phyloP scores from a whole-genome alignment of 306 rosid genomes.

The Quercus variabilis region DNA sequence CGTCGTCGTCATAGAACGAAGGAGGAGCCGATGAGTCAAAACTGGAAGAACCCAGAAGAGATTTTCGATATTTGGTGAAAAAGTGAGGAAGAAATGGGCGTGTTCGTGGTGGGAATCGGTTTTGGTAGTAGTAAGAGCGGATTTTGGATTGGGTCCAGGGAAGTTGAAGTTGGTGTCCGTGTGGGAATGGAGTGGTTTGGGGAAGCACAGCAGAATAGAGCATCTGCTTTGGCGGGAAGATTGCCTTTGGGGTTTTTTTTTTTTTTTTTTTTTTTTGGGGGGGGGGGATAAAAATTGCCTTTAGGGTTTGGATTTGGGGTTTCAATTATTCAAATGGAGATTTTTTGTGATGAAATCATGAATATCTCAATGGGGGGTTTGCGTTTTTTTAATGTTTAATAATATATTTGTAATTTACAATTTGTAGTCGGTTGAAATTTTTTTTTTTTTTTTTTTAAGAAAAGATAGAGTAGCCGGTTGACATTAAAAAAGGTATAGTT shows the following conservation, averaged over 20 bases:
- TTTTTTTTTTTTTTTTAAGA: too few relatives aligned
- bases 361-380: too few relatives aligned
- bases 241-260: background rate
- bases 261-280: too few relatives aligned
- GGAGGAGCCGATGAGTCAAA: conserved; percentile 16
- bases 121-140: conserved; percentile 4
- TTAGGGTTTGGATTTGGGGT: background rate
- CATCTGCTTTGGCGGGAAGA: conserved; percentile 75
- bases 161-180: conserved; percentile 7
- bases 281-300: background rate
- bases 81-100: conserved; percentile 17
- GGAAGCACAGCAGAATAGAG: conserved; percentile 34
- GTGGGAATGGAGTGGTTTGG: conserved; percentile 10
- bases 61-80: conserved; percentile 21
- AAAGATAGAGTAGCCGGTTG: too few relatives aligned
- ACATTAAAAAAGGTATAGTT: too few relatives aligned
- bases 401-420: too few relatives aligned
- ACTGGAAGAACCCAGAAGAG: conserved; percentile 17
- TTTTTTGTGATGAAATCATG: too few relatives aligned
- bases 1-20: conserved; percentile 40
- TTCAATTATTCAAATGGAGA: background rate
- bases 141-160: conserved; percentile 30
- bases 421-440: too few relatives aligned
- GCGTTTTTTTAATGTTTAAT: too few relatives aligned
- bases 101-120: background rate